Base-by-base conservation (phyloP, 352 stramenopile species). In the Phytophthora meadii region DNA sequence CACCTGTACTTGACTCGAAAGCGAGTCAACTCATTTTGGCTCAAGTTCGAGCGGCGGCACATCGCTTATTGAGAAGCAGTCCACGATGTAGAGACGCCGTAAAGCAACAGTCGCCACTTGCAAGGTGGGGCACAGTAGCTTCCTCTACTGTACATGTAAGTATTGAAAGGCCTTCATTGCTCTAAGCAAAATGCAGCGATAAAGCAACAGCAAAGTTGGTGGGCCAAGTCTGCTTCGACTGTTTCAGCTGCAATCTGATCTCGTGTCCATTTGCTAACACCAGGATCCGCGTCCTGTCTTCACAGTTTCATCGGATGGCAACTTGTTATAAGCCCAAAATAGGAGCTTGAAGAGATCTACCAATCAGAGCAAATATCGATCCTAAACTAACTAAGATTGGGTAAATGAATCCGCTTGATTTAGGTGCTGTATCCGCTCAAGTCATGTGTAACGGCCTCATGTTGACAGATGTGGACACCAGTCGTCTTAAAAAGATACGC, bases 211-310 rank as follows among this genome's bases (percentile, higher is more conserved):
- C 28, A 6, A 1, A 11, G 28, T 11, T 11, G 28, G 7, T 34
- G 4, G 28, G 6, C 28, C 22, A n/a, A 30, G 34, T 12, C 32
- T 55, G 19, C 17, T 17, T 30, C 28, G 28, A 34, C 28, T 32
- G n/a, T 15, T 46, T 47, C 34, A 57, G 50, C 19, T 46, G 32
- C 34, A 15, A 34, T 52, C 53, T 61, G 53, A 61, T 61, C 54
- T 60, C 11, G 28, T 48, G 41, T 60, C 28, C 39, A 27, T 55
- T 34, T 55, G 14, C 32, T 55, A 55, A 45, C 32, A 11, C 12
- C 41, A 47, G 41, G 42, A 48, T 48, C 9, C 7, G 48, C 28
- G 50, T 47, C 50, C 50, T 45, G 45, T 56, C 28, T 56, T 30
- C 36, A 36, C 53, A 61, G 53, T 61, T 61, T 61, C 53, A 44